Percentiles rank a stretch among this genome's conserved stretches.
Conservation (phyloP, 345 rosid species). For the Viola odorata region DNA sequence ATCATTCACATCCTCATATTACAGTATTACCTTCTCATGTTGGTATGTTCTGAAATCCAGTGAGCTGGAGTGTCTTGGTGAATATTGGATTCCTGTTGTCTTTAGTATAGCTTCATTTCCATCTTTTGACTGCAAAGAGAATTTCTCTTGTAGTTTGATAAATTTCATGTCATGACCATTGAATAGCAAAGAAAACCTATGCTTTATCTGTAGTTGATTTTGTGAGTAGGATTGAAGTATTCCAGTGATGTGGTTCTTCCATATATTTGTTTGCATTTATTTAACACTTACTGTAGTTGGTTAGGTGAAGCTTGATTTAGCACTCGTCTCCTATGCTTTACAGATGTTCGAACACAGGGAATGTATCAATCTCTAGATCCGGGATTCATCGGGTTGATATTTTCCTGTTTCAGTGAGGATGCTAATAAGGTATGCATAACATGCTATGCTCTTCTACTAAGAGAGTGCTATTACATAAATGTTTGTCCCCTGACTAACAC, state of each 20-base stretch:
- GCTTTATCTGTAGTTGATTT: not conserved
- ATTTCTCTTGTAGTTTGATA: not conserved
- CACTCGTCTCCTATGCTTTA: constrained; percentile 21
- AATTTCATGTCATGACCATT: not conserved
- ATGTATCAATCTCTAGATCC: constrained; percentile 97
- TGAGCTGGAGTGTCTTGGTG: not conserved
- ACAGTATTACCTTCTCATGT: constrained; percentile 98
- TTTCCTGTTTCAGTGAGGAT: constrained; percentile 95
- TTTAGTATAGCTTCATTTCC: not conserved
- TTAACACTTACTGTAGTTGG: constrained; percentile 3
- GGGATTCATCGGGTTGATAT: constrained; percentile 90
- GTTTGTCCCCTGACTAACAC: constrained; percentile 13
- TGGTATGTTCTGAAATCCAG: constrained; percentile 39
- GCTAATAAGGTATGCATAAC: constrained; percentile 54
- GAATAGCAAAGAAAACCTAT: no score
- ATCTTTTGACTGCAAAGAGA: not conserved
- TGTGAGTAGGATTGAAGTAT: not conserved
- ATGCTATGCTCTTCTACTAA: constrained; percentile 4
- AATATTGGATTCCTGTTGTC: not conserved
- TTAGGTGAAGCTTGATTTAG: constrained; percentile 9
- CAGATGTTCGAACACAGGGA: constrained; percentile 98
- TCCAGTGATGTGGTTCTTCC: not conserved
- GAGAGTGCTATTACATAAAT: constrained; percentile 1
- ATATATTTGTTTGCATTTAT: not conserved
- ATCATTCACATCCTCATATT: constrained; percentile 98